Conservation (phyloP, 2,329 filamentous ascomycete species). For the Aspergillus ustus region DNA sequence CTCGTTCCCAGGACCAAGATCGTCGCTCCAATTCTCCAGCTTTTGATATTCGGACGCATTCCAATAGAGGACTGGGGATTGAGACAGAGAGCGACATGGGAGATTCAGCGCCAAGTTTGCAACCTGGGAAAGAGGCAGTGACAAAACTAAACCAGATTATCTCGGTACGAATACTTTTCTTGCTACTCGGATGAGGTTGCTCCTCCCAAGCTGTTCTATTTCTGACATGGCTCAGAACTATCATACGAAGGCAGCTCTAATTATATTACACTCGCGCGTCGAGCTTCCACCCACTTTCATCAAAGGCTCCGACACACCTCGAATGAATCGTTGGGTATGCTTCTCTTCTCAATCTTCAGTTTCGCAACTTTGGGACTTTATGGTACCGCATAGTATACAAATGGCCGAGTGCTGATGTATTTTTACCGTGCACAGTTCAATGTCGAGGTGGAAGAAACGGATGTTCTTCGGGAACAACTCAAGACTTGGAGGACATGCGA, state of each 20-base stretch:
- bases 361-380: conserved; percentile 3
- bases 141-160: conserved; percentile 92
- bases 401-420: conserved; percentile 1
- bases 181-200: conserved; percentile 8
- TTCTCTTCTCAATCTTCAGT: background rate
- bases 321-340: conserved; percentile 86
- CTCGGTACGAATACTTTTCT: conserved; percentile 63
- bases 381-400: background rate
- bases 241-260: conserved; percentile 82
- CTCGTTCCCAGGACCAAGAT: conserved; percentile 72
- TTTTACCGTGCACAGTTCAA: conserved; percentile 72
- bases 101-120: conserved; percentile 47
- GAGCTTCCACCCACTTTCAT: conserved; percentile 64
- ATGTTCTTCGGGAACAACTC: conserved; percentile 81
- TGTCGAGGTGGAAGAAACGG: conserved; percentile 89
- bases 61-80: conserved; percentile 56
- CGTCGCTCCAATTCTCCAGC: conserved; percentile 59
- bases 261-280: conserved; percentile 81
- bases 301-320: conserved; percentile 62
- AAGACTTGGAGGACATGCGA: conserved; percentile 81
- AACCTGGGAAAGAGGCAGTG: conserved; percentile 68
- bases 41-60: conserved; percentile 55
- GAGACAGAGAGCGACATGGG: conserved; percentile 52
- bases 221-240: conserved; percentile 69
- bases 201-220: conserved; percentile 27